Conservation (phyloP, 352 stramenopile genomes). For the Thraustochytrium striatum region DNA sequence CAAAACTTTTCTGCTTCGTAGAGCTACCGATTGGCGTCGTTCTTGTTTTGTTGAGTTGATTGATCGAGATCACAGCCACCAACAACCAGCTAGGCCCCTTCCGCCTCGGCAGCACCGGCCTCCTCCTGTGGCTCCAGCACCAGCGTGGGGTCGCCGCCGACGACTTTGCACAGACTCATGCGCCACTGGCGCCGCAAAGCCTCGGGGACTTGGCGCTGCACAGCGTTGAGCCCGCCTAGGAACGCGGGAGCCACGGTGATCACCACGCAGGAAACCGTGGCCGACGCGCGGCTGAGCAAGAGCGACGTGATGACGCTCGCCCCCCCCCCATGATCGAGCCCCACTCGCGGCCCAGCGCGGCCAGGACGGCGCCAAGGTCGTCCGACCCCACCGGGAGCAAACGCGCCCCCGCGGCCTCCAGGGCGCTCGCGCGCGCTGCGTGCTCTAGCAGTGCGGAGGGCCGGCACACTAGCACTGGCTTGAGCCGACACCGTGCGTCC, state of each 20-base stretch:
- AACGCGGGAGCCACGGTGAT: constrained; percentile 73
- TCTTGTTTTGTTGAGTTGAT: no score
- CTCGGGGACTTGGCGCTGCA: constrained; percentile 11
- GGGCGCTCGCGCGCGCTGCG: not conserved
- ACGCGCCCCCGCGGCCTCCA: constrained; percentile 16
- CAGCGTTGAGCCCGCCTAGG: constrained; percentile 53
- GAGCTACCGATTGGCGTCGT: no score
- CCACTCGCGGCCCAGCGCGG: constrained; percentile 55
- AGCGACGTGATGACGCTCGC: constrained; percentile 63
- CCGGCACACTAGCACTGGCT: constrained; percentile 62
- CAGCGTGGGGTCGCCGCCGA: no score
- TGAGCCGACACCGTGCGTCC: constrained; percentile 60
- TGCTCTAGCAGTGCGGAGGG: not conserved
- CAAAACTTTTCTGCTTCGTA: no score
- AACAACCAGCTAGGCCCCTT: no score
- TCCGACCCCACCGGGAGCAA: constrained; percentile 53
- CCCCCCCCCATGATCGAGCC: constrained; percentile 70
- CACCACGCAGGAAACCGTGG: constrained; percentile 63
- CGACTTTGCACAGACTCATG: no score
- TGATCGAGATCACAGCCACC: no score
- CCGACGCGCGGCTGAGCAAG: constrained; percentile 59
- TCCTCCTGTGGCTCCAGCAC: no score
- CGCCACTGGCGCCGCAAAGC: not conserved
- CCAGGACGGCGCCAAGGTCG: no score
- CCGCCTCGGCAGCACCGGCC: no score